Evolutionary conservation across 257 asterid genomes (phyloP).

Genomic region (Coffea canephora): DNA sequence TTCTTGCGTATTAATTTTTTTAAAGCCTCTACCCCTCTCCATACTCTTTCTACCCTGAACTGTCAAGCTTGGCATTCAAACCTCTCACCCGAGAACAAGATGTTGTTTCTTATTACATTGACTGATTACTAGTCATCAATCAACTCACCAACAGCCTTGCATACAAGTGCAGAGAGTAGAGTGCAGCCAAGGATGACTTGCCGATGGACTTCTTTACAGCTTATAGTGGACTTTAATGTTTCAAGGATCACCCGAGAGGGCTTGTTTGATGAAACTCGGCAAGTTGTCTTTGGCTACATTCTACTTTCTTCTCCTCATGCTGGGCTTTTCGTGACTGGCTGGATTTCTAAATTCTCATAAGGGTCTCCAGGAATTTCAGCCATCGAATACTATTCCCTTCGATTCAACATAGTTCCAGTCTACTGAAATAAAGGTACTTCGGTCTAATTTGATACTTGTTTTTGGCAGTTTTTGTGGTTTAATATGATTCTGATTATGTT

Average conservation of each 20-base stretch:
- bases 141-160: neutral
- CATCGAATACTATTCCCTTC: neutral
- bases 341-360: too few relatives aligned
- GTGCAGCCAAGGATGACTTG: conserved; percentile 38
- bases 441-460: neutral
- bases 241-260: too few relatives aligned
- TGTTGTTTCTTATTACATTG: too few relatives aligned
- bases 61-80: too few relatives aligned
- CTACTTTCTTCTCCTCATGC: conserved; percentile 13
- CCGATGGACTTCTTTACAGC: conserved; percentile 7
- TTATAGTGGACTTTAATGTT: neutral
- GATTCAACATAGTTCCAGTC: neutral
- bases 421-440: neutral
- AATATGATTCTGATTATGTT: neutral
- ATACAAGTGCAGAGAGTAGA: conserved; percentile 2
- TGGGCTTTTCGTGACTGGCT: conserved; percentile 1
- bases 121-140: neutral
- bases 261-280: conserved; percentile 7
- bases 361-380: neutral
- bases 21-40: too few relatives aligned
- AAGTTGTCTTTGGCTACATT: conserved; percentile 35
- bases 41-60: too few relatives aligned
- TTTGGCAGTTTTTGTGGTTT: neutral
- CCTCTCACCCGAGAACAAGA: too few relatives aligned
- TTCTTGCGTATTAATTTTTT: too few relatives aligned